Evolutionary conservation across 768 basidiomycete genomes (phyloP).

Genomic region (Lepiota subincarnata): DNA sequence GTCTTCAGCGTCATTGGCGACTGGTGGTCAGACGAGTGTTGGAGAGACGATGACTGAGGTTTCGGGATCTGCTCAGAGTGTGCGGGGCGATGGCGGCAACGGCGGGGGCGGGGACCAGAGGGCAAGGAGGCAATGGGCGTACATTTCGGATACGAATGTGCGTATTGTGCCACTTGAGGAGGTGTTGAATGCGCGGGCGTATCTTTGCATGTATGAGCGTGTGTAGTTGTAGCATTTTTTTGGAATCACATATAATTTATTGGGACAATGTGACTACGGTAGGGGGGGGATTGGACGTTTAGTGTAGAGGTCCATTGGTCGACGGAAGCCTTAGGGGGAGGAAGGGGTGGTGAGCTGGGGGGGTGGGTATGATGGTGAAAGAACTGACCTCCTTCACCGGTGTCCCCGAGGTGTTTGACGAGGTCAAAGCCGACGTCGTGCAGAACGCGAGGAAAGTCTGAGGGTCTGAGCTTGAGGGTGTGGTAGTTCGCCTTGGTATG

Average conservation of each 20-base stretch:
- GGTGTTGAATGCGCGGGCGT: slow-evolving; percentile 87
- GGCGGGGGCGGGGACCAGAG: slow-evolving; percentile 14
- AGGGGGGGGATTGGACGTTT: slow-evolving; percentile 27
- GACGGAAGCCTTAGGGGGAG: slow-evolving; percentile 45
- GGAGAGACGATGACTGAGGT: background rate
- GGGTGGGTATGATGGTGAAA: background rate
- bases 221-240: slow-evolving; percentile 24
- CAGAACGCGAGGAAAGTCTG: slow-evolving; percentile 55
- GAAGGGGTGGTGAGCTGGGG: background rate
- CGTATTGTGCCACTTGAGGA: slow-evolving; percentile 78
- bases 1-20: background rate
- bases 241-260: background rate
- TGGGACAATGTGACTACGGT: background rate
- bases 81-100: slow-evolving; percentile 13
- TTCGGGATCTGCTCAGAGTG: background rate
- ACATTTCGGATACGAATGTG: slow-evolving; percentile 88
- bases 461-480: slow-evolving; percentile 53
- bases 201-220: slow-evolving; percentile 90
- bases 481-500: slow-evolving; percentile 59
- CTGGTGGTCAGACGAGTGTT: background rate
- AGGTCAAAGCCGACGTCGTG: slow-evolving; percentile 58
- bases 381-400: slow-evolving; percentile 62
- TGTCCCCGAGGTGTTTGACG: slow-evolving; percentile 42
- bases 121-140: slow-evolving; percentile 73
- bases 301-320: slow-evolving; percentile 60